Base-by-base conservation (phyloP, 2,329 filamentous ascomycete genomes). In the Fusarium sororula region DNA sequence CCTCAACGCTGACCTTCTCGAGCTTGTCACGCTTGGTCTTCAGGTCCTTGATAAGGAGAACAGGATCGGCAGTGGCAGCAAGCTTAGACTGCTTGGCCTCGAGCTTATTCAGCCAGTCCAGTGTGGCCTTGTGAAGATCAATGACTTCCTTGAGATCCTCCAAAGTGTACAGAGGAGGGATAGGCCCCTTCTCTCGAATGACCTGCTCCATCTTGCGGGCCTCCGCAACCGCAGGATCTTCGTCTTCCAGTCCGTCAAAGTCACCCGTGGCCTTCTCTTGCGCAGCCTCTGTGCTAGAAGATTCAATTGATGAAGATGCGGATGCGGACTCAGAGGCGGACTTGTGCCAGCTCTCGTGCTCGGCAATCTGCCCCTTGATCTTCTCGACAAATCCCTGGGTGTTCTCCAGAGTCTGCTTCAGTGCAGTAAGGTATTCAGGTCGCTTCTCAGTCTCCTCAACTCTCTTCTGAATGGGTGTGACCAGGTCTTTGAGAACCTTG, bases 231-330 rank as follows among this genome's bases (percentile, higher is more conserved):
- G 80, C 15, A 77, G 79, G 39, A 80, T 85, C 83, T 28, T 94
- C 92, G 58, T 96, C 94, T 72, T 97, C 95, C 2, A 96, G 89
- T n/a, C 91, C 93, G 39, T 91, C 93, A 77, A 94, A 91, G 6
- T 90, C 89, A 44, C 85, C 86, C 17, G 86, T 81, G 4, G 88
- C 81, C 3, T 87, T 84, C 22, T 88, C 84, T 10, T 88, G 80
- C 4, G 86, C 82, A 13, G 87, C 70, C 17, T 79, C 81, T 12
- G 85, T 83, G 64, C 81, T 84, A 6, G 87, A 82, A 41, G 83
- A 80, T 53, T 82, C 76, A 24, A 79, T 82, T 48, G 80, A 82
- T 69, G 77, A 85, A 12, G 83, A 82, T 28, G 85, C 80, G 30
- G 86, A 86, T 10, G 86, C 85, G 4, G 89, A 87, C 24, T 87